Evolutionary conservation across 2,329 filamentous ascomycete species (phyloP), one percentile per base, ranked within the genome.

Genomic region (Sporothrix humicola): DNA sequence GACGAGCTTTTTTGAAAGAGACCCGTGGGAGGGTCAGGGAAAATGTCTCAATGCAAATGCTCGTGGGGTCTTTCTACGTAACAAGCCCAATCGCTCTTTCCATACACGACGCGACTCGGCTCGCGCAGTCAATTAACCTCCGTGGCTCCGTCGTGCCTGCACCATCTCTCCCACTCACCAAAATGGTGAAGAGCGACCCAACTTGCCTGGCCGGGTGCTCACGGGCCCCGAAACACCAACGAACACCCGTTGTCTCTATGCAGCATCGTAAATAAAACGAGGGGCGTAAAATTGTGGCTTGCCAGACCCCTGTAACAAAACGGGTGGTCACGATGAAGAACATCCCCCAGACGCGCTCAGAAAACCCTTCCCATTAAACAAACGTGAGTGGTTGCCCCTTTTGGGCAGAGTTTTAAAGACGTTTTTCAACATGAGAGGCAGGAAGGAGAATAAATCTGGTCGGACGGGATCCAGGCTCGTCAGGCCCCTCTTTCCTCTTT

Each of bases 311-410:
- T 66, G 63, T 2, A 31, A 50, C 3, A 50, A 50, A 50, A 66
- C 61, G 42, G 61, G 8, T 44, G n/a, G 44, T 48, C 44, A 31
- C 63, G 44, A n/a, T 8, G n/a, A 20, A 50, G n/a, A 63, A 59
- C 56, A 10, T 20, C 4, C 37, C 59, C 59, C 59, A 63, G 59
- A 15, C 37, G 9, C 37, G 10, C 37, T n/a, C 17, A 15, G 44
- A n/a, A 66, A 48, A 66, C 63, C 63, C 63, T 70, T 58, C 50
- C 68, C 68, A 46, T 23, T 44, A 65, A 20, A 44, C 48, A 54
- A 71, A 61, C 69, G 69, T 61, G 69, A 71, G 69, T n/a, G 37
- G 20, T 50, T 71, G 52, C 69, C 69, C 31, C 42, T 48, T 71
- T 71, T 31, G 42, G 69, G 37, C 50, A 37, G 31, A 37, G 15